Evolutionary conservation across 345 rosid genomes (phyloP), one percentile per base, ranked within the genome.

Genomic region (Citropsis articulata): DNA sequence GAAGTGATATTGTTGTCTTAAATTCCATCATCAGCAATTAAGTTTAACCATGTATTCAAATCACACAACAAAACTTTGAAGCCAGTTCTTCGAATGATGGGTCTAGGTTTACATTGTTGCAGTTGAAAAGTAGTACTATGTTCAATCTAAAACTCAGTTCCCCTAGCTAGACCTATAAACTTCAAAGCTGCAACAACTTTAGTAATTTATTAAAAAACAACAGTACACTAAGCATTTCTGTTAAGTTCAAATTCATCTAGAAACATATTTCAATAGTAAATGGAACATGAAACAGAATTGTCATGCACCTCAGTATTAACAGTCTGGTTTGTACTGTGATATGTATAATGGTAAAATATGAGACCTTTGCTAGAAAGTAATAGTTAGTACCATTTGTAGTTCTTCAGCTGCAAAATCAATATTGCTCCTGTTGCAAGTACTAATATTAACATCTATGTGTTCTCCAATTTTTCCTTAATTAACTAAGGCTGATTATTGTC

Each of bases 401-500:
- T 79, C 35, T 30, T 31, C 56, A 18, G 16, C 24, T 21, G 62
- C 64, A 63, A 57, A 64, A 33, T 60, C 30, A 60, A 18, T 33
- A 69, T 38, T 4, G 69, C 30, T 55, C 8, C 69, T 45, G 9
- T 9, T 73, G 38, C 56, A 40, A 40, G 21, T 80, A 19, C 40
- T 24, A 14, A 71, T 19, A 66, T 30, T 27, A 48, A 18, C 18
- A 8, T 36, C 25, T 69, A 35, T 2, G 14, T n/a, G 4, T 7
- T 57, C 42, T 16, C 60, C 18, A 27, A 9, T 40, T 33, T 12
- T 14, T 19, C 22, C 16, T 28, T 7, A 40, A 66, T 45, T 57
- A 55, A 65, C 77, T 60, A 69, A 81, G 69, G 65, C 67, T 4
- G 9, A 18, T 27, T 77, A 70, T 38, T 36, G 53, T 83, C 71